Percentiles rank a stretch among this genome's conserved stretches.
Evolutionary conservation across 345 rosid genomes (phyloP).

Genomic region (Firmiana major): DNA sequence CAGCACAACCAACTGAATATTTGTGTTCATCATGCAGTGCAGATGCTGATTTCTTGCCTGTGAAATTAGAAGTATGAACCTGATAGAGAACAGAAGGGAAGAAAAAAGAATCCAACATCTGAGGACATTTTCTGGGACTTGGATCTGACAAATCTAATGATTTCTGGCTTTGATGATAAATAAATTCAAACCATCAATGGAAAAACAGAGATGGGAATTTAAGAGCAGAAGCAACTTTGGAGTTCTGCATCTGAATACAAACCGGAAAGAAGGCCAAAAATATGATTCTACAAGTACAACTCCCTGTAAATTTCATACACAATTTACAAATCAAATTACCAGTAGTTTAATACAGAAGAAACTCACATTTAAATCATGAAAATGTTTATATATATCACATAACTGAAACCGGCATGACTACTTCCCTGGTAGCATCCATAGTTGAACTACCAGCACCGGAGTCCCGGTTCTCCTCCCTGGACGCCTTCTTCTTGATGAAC

Average conservation of each 20-base stretch:
- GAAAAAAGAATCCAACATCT: not conserved
- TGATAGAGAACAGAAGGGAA: not conserved
- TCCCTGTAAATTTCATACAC: not conserved
- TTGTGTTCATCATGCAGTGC: not conserved
- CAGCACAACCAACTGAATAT: not conserved
- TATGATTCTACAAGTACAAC: not conserved
- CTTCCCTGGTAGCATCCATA: conserved; percentile 16
- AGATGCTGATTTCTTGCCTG: not conserved
- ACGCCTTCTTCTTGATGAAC: conserved; percentile 63
- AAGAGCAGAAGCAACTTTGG: not conserved
- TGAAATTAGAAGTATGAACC: not conserved
- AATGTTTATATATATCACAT: conserved; percentile 18
- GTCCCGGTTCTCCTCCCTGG: conserved; percentile 8
- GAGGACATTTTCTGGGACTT: not conserved
- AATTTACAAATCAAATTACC: conserved; percentile 1
- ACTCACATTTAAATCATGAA: not conserved
- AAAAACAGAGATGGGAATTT: not conserved
- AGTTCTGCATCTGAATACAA: not conserved
- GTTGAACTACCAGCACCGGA: not conserved
- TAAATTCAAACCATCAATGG: not conserved
- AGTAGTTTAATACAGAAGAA: not conserved
- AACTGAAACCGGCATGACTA: conserved; percentile 25
- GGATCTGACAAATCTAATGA: not conserved
- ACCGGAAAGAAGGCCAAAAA: not conserved
- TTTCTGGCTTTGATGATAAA: not conserved